Percentiles rank a stretch among this genome's conserved stretches.
Conservation (phyloP, 2,329 filamentous ascomycete species). For the Nannizziopsis arthrosporioides region DNA sequence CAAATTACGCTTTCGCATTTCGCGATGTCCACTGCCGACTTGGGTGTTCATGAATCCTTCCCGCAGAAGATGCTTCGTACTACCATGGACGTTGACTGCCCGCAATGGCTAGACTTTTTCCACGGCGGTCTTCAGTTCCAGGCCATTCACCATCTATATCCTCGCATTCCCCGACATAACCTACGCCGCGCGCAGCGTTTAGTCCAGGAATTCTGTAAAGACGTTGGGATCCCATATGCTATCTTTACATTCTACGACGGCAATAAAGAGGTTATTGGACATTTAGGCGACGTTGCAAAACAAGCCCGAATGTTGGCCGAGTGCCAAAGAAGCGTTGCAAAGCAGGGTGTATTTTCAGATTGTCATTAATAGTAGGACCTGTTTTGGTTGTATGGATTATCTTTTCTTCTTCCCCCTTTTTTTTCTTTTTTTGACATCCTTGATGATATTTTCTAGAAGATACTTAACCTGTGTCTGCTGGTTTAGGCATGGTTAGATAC, state of each 20-base stretch:
- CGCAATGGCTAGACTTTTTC: conserved; percentile 76
- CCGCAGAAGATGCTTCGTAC: conserved; percentile 83
- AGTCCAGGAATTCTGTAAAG: conserved; percentile 68
- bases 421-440: background rate
- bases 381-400: background rate
- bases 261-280: conserved; percentile 67
- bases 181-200: conserved; percentile 61
- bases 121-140: conserved; percentile 86
- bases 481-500: background rate
- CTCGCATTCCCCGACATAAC: conserved; percentile 74
- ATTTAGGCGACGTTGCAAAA: conserved; percentile 64
- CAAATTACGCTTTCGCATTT: conserved; percentile 90
- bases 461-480: background rate
- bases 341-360: conserved; percentile 16
- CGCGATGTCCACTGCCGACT: conserved; percentile 80
- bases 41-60: conserved; percentile 75
- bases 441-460: background rate
- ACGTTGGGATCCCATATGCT: conserved; percentile 73
- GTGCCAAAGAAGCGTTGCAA: conserved; percentile 46
- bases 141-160: conserved; percentile 75
- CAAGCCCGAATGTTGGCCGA: conserved; percentile 68
- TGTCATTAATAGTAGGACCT: conserved; percentile 17
- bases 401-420: too few relatives aligned
- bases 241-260: conserved; percentile 75
- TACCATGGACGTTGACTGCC: conserved; percentile 87